These are phyloP conservation scores for Colletotrichum incanum DNA, from an alignment of 2,329 filamentous ascomycete species.

Conservation along the genomic window DNA sequence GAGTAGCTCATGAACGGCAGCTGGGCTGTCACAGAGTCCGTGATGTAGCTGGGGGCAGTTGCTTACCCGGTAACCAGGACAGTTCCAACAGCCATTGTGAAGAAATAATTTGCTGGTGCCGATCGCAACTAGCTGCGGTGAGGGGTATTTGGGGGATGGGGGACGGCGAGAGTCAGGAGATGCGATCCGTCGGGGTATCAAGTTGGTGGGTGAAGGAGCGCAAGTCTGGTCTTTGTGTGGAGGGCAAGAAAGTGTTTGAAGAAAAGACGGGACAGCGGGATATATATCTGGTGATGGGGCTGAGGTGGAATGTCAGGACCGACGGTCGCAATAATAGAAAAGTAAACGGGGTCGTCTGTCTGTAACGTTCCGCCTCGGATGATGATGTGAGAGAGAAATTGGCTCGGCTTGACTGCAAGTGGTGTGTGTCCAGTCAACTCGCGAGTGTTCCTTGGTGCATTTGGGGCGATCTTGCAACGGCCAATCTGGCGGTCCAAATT, in stretches of 20 bases:
- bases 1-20: conserved; percentile 7
- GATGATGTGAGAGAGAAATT: conserved; percentile 41
- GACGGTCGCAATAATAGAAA: conserved; percentile 40
- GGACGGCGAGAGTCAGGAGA: neutral
- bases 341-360: conserved; percentile 39
- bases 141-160: conserved; percentile 24
- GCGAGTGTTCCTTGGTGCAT: conserved; percentile 15
- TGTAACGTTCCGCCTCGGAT: conserved; percentile 33
- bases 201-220: conserved; percentile 33
- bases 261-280: conserved; percentile 17
- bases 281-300: conserved; percentile 35
- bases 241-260: neutral
- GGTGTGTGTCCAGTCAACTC: conserved; percentile 2
- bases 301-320: conserved; percentile 10
- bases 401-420: conserved; percentile 29
- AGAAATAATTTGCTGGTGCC: conserved; percentile 35
- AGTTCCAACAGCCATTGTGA: conserved; percentile 84
- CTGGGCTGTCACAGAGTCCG: neutral
- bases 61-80: conserved; percentile 93
- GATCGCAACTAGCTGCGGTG: conserved; percentile 30
- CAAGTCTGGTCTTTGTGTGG: neutral
- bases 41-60: conserved; percentile 14
- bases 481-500: conserved; percentile 36
- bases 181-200: conserved; percentile 41
- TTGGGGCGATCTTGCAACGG: conserved; percentile 32